Evolutionary conservation across 192 early-diverging fungal species (phyloP), one percentile per base, ranked within the genome.

Genomic region (Dissophora globulifera): DNA sequence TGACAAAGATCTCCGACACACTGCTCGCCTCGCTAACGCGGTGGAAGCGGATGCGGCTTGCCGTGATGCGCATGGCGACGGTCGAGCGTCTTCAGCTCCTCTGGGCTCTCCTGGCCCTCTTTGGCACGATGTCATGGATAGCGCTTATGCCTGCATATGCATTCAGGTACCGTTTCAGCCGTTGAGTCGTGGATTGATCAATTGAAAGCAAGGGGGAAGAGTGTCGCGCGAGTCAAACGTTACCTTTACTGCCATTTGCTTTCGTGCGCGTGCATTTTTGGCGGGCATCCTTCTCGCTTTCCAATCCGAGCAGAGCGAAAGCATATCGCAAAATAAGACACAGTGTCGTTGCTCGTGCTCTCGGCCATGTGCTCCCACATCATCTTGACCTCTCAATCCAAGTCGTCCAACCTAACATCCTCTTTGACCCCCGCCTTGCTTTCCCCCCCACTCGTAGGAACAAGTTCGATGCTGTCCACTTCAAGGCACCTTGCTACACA

Each of bases 81-180:
- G 71, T 76, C 25, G 62, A 76, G 38, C 62, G 71, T 5, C 30
- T 76, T 23, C 71, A 76, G 51, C 31, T 66, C 26, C 51, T 76
- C 13, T 76, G 71, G 71, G 71, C 32, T 31, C 26, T 76, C 11
- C 35, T 76, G 33, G 58, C 71, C 13, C 25, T 66, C 33, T 60
- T 76, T 43, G 71, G 71, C 0, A 50, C 63, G n/a, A 61, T 67
- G 55, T 58, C 71, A 31, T 76, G 71, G 71, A 6, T 76, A 2
- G 29, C 71, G 26, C 45, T 76, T 8, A 30, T 76, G 58, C 71
- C 71, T 32, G 71, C 71, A 12, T 61, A 54, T 55, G 63, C 57
- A 12, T 76, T 76, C 71, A 66, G 71, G 71, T 76, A 47, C 31
- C n/a, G n/a, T n/a, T n/a, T n/a, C n/a, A n/a, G n/a, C n/a, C n/a